phyloP scores from a whole-genome alignment of 1,284 basidiomycete species.

The Polyporus tsugae region DNA sequence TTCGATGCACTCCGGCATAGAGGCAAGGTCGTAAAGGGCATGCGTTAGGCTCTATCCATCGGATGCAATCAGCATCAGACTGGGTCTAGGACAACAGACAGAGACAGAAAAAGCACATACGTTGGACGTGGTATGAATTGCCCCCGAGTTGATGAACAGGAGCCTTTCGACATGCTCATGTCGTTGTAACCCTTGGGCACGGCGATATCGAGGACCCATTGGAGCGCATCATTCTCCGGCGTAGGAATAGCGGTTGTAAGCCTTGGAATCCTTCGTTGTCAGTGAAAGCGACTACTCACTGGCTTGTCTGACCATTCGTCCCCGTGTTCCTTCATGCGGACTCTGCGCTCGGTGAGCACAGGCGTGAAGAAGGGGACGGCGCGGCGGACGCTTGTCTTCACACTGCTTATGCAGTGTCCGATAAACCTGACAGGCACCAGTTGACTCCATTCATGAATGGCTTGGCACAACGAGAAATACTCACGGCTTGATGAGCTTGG shows the following conservation, averaged over 20 bases:
- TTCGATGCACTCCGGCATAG: conserved; percentile 48
- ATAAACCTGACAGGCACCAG: neutral
- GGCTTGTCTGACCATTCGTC: conserved; percentile 21
- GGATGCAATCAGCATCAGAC: neutral
- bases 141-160: conserved; percentile 41
- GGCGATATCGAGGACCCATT: conserved; percentile 41
- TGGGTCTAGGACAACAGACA: too few relatives aligned
- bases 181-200: conserved; percentile 25
- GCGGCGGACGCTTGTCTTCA: conserved; percentile 7
- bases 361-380: conserved; percentile 24
- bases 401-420: conserved; percentile 9
- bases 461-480: neutral
- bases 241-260: too few relatives aligned
- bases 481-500: conserved; percentile 9
- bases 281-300: conserved; percentile 6
- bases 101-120: conserved; percentile 25
- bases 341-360: conserved; percentile 32
- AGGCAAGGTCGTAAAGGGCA: conserved; percentile 51
- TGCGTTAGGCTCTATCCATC: conserved; percentile 45
- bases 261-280: neutral
- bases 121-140: conserved; percentile 43
- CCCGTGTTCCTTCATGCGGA: conserved; percentile 20
- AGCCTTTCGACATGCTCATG: conserved; percentile 35
- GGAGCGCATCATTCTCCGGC: conserved; percentile 43
- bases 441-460: neutral